These are phyloP conservation scores for Cardamine chenopodiifolia DNA, from an alignment of 345 rosid genomes.

Conservation along the genomic window DNA sequence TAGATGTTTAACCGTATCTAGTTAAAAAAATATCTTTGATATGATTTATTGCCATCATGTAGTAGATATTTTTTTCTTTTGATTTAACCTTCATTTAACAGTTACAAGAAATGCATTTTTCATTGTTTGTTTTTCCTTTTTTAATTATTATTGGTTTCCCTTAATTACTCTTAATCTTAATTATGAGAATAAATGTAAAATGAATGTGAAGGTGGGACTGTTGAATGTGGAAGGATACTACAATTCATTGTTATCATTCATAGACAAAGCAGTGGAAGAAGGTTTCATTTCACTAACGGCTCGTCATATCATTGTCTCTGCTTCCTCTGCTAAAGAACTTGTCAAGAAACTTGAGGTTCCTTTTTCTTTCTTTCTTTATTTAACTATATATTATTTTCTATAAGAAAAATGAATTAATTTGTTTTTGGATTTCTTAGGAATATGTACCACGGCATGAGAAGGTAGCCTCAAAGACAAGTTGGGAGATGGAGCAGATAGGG, in stretches of 20 bases:
- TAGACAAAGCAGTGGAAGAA: constrained; percentile 82
- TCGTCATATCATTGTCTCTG: constrained; percentile 76
- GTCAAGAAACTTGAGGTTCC: constrained; percentile 71
- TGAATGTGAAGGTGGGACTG: constrained; percentile 64
- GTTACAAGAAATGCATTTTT: not conserved
- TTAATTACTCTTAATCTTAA: not conserved
- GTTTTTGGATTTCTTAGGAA: constrained; percentile 48
- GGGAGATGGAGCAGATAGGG: constrained; percentile 69
- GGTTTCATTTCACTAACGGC: constrained; percentile 73
- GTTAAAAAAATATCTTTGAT: not conserved
- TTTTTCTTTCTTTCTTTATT: not conserved
- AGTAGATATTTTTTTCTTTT: not conserved
- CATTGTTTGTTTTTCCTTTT: not conserved
- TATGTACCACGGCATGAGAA: constrained; percentile 74
- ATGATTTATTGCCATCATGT: not conserved
- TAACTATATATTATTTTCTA: not conserved
- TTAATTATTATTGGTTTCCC: not conserved
- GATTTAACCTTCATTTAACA: not conserved
- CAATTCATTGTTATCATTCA: constrained; percentile 70
- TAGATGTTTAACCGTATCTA: too few species aligned
- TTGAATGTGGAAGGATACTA: constrained; percentile 80
- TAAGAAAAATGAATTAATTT: not conserved
- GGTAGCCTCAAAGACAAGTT: constrained; percentile 71
- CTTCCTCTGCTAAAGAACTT: constrained; percentile 64
- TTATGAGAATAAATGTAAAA: not conserved